These are phyloP conservation scores for Pseudozyma hubeiensis DNA, from an alignment of 1,284 basidiomycete genomes.

Conservation along the genomic window DNA sequence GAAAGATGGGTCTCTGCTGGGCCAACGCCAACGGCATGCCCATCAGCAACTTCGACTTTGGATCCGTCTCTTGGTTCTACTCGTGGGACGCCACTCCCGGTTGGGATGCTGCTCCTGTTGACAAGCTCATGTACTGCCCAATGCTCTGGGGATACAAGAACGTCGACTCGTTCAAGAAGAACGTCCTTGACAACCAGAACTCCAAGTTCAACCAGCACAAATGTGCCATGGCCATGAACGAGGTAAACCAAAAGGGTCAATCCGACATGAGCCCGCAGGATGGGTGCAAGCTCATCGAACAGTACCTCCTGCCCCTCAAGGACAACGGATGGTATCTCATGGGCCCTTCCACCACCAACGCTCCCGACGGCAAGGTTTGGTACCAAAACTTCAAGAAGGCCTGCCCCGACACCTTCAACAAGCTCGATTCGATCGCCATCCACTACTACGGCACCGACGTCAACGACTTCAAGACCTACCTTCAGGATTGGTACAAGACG, in stretches of 20 bases:
- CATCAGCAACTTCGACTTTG: conserved; percentile 49
- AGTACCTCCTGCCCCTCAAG: conserved; percentile 57
- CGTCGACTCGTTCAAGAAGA: conserved; percentile 42
- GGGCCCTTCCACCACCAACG: conserved; percentile 57
- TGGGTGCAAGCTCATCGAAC: conserved; percentile 55
- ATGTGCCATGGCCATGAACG: conserved; percentile 63
- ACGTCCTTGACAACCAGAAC: conserved; percentile 51
- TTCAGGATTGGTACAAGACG: conserved; percentile 46
- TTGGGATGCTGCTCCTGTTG: conserved; percentile 46
- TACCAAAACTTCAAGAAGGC: conserved; percentile 48
- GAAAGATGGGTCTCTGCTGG: conserved; percentile 61
- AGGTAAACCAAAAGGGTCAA: conserved; percentile 61
- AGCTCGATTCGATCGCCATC: conserved; percentile 59
- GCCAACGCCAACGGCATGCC: conserved; percentile 55
- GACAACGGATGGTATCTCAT: conserved; percentile 60
- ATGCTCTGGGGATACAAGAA: conserved; percentile 63
- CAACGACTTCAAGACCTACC: conserved; percentile 54
- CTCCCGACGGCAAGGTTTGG: conserved; percentile 53
- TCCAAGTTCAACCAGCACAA: conserved; percentile 53
- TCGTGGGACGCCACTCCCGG: conserved; percentile 54
- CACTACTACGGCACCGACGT: conserved; percentile 60
- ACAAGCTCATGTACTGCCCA: conserved; percentile 61
- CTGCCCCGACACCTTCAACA: conserved; percentile 51
- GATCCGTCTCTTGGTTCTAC: conserved; percentile 60
- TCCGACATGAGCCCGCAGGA: conserved; percentile 48